Conservation (phyloP, 768 basidiomycete species). For the Amanita pallidorosea region DNA sequence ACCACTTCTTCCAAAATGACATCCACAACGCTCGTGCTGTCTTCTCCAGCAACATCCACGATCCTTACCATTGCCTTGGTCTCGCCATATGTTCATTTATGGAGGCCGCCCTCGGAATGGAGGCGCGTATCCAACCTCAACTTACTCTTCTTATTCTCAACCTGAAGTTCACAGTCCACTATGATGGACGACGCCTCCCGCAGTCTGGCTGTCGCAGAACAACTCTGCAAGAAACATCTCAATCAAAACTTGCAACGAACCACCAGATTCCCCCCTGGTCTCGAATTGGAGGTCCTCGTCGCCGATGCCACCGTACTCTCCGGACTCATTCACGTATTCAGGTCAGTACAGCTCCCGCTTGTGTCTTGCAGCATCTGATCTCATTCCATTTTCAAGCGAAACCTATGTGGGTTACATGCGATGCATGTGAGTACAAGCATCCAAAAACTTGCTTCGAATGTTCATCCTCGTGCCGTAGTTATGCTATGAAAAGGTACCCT, state of each 20-base stretch:
- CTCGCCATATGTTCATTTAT: constrained; percentile 64
- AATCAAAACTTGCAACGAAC: constrained; percentile 21
- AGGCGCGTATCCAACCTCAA: constrained; percentile 29
- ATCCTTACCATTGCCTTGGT: constrained; percentile 67
- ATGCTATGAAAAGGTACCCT: constrained; percentile 42
- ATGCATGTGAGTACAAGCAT: constrained; percentile 44
- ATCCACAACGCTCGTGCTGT: constrained; percentile 39
- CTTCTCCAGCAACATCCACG: constrained; percentile 34
- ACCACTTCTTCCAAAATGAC: constrained; percentile 60
- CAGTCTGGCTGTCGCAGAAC: constrained; percentile 47
- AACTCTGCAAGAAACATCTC: constrained; percentile 43
- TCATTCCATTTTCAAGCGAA: constrained; percentile 27
- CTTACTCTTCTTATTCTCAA: background rate
- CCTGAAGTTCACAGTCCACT: constrained; percentile 29
- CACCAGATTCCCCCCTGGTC: constrained; percentile 43
- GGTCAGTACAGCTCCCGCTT: constrained; percentile 26
- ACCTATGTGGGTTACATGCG: constrained; percentile 73
- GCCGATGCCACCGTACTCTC: constrained; percentile 64
- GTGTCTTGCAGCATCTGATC: background rate
- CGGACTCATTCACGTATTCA: constrained; percentile 61
- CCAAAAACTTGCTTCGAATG: background rate
- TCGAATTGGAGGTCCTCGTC: constrained; percentile 70
- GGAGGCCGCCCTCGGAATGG: constrained; percentile 75
- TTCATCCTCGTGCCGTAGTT: constrained; percentile 14
- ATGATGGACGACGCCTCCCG: constrained; percentile 54